Evolutionary conservation across 1,284 basidiomycete species (phyloP), one percentile per base, ranked within the genome.

Genomic region (Leccinum laetum): DNA sequence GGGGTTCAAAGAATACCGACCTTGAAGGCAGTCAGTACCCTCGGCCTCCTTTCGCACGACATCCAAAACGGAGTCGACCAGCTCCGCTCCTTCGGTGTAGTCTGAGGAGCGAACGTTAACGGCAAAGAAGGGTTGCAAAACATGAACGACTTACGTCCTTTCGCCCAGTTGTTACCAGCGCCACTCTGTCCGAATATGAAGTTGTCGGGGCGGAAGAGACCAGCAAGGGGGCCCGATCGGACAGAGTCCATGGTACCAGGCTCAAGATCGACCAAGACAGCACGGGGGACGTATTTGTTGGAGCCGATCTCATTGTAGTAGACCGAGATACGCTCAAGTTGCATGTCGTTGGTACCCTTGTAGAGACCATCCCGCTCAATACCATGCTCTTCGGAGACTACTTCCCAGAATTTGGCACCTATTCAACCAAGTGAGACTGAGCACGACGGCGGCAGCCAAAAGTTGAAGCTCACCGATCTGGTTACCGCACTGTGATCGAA

Each of bases 341-440:
- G 97, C 73, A 95, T 89, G 82, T 98, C 96, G 78, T 92, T 92
- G 79, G 81, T 95, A 76, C 97, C 97, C 81, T 92, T 91, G 89
- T 98, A 99, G 68, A 86, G 80, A 82, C 96, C 96, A 83, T 96
- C 93, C 79, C 84, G 85, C 80, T 94, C 94, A 80, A 98, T 95
- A 77, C 95, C 95, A 80, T 99, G 96, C 85, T 99, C 96, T 80
- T 98, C 95, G 67, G 95, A 96, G 77, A 99, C 90, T 73, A 95
- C 95, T 81, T 93, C 95, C 96, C 95, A 98, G 90, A 99, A 98
- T 83, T 98, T 98, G 85, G 94, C 93, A 91, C 93, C 92, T 93
- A 69, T 29, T 71, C 64, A 46, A 61, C 29, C 64, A 64, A 64
- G 62, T 35, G 60, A 61, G 35, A 10, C 14, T 32, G 58, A n/a